Conservation (phyloP, 139 green algal genomes). For the Picochlorum sp. region DNA sequence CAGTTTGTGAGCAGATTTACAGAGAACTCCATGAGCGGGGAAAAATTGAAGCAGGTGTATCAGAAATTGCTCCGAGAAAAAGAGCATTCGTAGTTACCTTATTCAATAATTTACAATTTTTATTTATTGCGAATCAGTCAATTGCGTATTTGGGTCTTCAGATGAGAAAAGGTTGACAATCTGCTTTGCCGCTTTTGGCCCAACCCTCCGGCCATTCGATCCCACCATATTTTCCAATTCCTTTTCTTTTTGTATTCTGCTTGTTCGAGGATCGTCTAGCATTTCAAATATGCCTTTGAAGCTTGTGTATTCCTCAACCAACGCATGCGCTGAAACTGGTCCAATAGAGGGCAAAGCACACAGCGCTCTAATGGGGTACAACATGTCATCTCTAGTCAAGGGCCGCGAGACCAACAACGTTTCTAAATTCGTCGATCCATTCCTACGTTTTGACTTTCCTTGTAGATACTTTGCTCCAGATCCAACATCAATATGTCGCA, state of each 20-base stretch:
- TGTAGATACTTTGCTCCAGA: conserved; percentile 8
- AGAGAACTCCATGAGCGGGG: too few species aligned
- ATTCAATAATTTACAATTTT: neutral
- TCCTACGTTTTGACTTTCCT: conserved; percentile 2
- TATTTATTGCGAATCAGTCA: neutral
- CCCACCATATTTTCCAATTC: conserved; percentile 40
- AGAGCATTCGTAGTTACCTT: conserved; percentile 9
- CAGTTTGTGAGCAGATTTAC: too few species aligned
- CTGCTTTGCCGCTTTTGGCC: conserved; percentile 18
- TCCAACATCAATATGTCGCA: neutral
- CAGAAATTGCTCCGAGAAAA: conserved; percentile 50
- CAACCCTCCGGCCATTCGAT: conserved; percentile 20
- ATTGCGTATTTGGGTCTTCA: conserved; percentile 6
- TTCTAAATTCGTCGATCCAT: neutral
- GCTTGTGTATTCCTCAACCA: conserved; percentile 14
- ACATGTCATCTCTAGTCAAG: neutral
- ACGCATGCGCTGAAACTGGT: conserved; percentile 12
- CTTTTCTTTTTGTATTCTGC: conserved; percentile 23
- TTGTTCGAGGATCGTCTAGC: conserved; percentile 2
- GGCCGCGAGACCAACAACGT: conserved; percentile 11
- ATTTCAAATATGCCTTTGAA: conserved; percentile 18
- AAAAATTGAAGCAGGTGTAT: conserved; percentile 26
- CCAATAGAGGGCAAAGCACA: conserved; percentile 13
- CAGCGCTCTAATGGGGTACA: neutral
- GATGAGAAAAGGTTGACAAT: conserved; percentile 18